These are phyloP conservation scores for Striga asiatica DNA, from an alignment of 257 asterid genomes.

Conservation along the genomic window DNA sequence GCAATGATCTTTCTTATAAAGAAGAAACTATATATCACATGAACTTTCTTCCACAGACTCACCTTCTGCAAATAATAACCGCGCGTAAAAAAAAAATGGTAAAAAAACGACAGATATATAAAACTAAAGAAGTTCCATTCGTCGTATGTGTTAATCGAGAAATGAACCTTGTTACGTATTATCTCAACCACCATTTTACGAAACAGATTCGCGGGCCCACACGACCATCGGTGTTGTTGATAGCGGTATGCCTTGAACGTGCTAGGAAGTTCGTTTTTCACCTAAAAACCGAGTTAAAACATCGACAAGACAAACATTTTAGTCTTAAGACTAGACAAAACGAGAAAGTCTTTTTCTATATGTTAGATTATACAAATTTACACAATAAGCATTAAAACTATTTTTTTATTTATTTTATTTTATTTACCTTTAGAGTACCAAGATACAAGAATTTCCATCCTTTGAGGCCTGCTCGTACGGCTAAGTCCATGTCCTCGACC, in stretches of 20 bases:
- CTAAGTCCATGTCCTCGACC: background rate
- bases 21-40: slow-evolving; percentile 97
- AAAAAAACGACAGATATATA: background rate
- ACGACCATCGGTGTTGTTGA: slow-evolving; percentile 98
- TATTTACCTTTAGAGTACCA: slow-evolving; percentile 50
- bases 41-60: slow-evolving; percentile 63
- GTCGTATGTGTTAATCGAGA: too few relatives aligned
- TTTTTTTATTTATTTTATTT: too few relatives aligned
- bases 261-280: slow-evolving; percentile 89
- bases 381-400: too few relatives aligned
- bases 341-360: too few relatives aligned
- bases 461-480: slow-evolving; percentile 39
- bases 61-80: slow-evolving; percentile 51
- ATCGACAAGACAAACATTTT: too few relatives aligned
- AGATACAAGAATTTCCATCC: slow-evolving; percentile 65
- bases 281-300: too few relatives aligned
- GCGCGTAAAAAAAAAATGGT: background rate
- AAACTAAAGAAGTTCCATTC: background rate
- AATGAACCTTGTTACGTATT: slow-evolving; percentile 56
- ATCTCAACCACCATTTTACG: slow-evolving; percentile 86
- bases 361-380: too few relatives aligned
- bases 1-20: slow-evolving; percentile 88
- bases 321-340: too few relatives aligned
- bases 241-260: slow-evolving; percentile 88
- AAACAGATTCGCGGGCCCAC: slow-evolving; percentile 92